Evolutionary conservation across 768 basidiomycete genomes (phyloP), one percentile per base, ranked within the genome.

Genomic region (Agrocybe pediades): DNA sequence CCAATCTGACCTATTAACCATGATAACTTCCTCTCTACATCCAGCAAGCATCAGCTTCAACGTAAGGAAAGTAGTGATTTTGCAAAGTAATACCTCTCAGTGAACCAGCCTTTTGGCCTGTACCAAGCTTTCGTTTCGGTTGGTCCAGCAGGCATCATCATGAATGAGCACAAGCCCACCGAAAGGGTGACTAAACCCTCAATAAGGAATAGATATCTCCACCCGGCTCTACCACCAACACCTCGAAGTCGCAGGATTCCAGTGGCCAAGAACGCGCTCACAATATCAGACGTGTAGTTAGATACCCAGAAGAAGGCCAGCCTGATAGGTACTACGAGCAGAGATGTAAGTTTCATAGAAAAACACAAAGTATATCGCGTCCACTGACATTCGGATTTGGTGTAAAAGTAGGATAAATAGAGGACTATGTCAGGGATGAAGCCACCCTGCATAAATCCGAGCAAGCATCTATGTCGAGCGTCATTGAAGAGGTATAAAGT

Each of bases 281-380:
- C 55, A 40, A 89, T 81, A 33, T 76, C 65, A 3, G 79, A 73
- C 2, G 78, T 47, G 49, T 86, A 81, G 63, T 79, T 79, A 3
- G 82, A 81, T 26, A 81, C 73, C 86, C 85, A 89, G 73, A 88
- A 87, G 59, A 76, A 81, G 0, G 84, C 85, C 7, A 89, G 72
- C 11, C 87, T 78, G 45, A 86, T 76, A 3, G 86, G 16, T 53
- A 66, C 56, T 79, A 82, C 2, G 81, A 85, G 68, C 84, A 87
- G 60, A 78, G 87, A 58, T 86, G n/a, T n/a, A n/a, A n/a, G n/a
- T n/a, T n/a, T n/a, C n/a, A n/a, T n/a, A n/a, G n/a, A n/a, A n/a
- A n/a, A n/a, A n/a, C n/a, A 36, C 33, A 36, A 36, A 30, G 11
- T 36, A 3, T 15, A 36, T 36, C n/a, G n/a, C n/a, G n/a, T n/a